A percentile compares a stretch with the other conserved stretches of the same genome.
These are phyloP conservation scores for Tricholoma bakamatsutake DNA, from an alignment of 768 basidiomycete genomes.

Conservation along the genomic window DNA sequence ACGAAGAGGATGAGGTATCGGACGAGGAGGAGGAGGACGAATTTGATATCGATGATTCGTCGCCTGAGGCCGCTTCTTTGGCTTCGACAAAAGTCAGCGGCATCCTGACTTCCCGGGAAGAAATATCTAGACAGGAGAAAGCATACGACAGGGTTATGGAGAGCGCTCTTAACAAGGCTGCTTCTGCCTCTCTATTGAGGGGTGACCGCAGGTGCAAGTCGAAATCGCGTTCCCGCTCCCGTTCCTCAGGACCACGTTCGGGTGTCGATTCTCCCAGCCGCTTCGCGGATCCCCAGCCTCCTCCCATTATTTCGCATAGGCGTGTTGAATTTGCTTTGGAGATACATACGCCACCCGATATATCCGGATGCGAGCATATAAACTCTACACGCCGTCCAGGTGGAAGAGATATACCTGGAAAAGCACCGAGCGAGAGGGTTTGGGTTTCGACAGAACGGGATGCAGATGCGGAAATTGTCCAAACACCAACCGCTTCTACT, in stretches of 20 bases:
- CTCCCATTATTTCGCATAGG: slow-evolving; percentile 37
- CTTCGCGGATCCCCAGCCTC: slow-evolving; percentile 46
- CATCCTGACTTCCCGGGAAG: slow-evolving; percentile 9
- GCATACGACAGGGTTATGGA: slow-evolving; percentile 21
- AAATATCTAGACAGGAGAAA: slow-evolving; percentile 21
- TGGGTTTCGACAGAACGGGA: slow-evolving; percentile 60
- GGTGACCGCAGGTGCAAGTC: slow-evolving; percentile 30
- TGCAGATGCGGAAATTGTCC: slow-evolving; percentile 43
- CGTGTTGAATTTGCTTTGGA: slow-evolving; percentile 46
- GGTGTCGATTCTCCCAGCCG: slow-evolving; percentile 63
- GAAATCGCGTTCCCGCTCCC: slow-evolving; percentile 39
- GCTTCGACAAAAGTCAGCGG: slow-evolving; percentile 3
- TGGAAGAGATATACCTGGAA: slow-evolving; percentile 25
- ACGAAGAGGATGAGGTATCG: slow-evolving; percentile 42
- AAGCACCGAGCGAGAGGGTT: slow-evolving; percentile 39
- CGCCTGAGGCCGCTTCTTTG: slow-evolving; percentile 37
- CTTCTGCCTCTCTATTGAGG: slow-evolving; percentile 26
- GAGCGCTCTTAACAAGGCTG: slow-evolving; percentile 20
- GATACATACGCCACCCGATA: slow-evolving; percentile 10
- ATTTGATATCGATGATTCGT: slow-evolving; percentile 93
- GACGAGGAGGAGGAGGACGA: slow-evolving; percentile 54
- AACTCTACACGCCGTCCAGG: slow-evolving; percentile 29
- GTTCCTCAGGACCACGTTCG: slow-evolving; percentile 35
- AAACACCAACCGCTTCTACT: slow-evolving; percentile 56
- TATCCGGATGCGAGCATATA: slow-evolving; percentile 2